Base-by-base conservation (phyloP, 2,329 filamentous ascomycete genomes). In the Sclerotinia sclerotiorum region DNA sequence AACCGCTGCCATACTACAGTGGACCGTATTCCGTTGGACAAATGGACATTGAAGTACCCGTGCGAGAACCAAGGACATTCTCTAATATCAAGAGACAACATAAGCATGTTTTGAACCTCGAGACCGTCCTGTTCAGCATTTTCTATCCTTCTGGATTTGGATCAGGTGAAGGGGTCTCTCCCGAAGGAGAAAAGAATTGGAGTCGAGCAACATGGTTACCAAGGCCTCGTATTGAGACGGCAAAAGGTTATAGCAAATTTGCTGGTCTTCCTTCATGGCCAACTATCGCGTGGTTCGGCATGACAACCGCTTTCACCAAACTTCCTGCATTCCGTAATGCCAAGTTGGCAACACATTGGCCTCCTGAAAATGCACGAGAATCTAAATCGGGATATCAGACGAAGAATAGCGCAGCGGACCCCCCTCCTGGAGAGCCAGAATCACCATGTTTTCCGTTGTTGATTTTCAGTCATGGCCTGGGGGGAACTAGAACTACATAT, bases 391-490 rank as follows among this genome's bases (percentile, higher is more conserved):
- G 80, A 2, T 76, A 77, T 49, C 77, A 79, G 51, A 79, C 79
- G 10, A 82, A 82, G 71, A 79, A 80, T 35, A 73, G 79, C 49
- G 74, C 76, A 24, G 82, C 82, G 1, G 69, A 73, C 6, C 80
- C 79, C 35, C 80, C 79, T 1, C 77, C 77, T 1, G 78, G 78
- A 11, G 78, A 79, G 35, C 66, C 73, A 3, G 77, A 78, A 42
- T 77, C 73, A 69, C 84, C 86, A 0, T 80, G 71, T 5, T 90
- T 90, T 69, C 87, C 88, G 1, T 79, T 90, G 29, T 80, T 90
- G 46, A 81, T 90, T 29, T 90, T 91, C 76, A 88, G 85, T 73
- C 88, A 90, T 76, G 88, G 88, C 0, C 78, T 90, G 7, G 87
- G 88, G 6, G 88, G 87, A 0, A 88, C 85, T 2, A 79, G 87